Evolutionary conservation across 805 yeast species (phyloP).

Genomic region (Saccharomycopsis sp.): DNA sequence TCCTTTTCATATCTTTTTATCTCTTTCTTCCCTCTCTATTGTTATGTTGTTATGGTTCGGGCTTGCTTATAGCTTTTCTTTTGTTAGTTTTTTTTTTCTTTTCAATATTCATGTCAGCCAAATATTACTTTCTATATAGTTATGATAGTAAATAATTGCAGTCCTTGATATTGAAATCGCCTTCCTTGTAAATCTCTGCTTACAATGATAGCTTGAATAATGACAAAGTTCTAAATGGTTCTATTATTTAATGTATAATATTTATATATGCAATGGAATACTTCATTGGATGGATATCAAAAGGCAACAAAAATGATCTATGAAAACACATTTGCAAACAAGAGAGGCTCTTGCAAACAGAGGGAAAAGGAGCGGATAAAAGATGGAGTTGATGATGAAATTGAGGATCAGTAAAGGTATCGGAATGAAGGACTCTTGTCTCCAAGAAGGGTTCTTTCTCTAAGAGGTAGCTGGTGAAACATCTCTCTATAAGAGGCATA

Average conservation of each 20-base stretch:
- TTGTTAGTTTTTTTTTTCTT: neutral
- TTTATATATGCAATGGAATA: neutral
- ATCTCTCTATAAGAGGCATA: conserved; percentile 9
- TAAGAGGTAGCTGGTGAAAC: conserved; percentile 6
- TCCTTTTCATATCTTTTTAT: too few species aligned
- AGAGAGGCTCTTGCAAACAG: too few species aligned
- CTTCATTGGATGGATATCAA: too few species aligned
- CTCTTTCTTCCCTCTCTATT: neutral
- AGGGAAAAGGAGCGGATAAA: too few species aligned
- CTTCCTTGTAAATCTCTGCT: neutral
- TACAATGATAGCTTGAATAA: neutral
- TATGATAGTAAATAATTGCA: neutral
- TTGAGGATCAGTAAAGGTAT: conserved; percentile 6
- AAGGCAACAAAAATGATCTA: neutral
- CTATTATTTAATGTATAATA: neutral
- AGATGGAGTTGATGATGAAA: neutral
- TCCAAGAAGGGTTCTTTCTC: conserved; percentile 18
- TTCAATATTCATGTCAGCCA: neutral
- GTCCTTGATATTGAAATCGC: neutral
- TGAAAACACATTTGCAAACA: neutral
- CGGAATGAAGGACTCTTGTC: conserved; percentile 19
- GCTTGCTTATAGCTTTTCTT: neutral
- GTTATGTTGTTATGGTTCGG: neutral
- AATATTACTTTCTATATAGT: neutral
- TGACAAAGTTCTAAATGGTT: neutral